Base-by-base conservation (phyloP, 129 eudicot species). In the Kitagawia praeruptora region DNA sequence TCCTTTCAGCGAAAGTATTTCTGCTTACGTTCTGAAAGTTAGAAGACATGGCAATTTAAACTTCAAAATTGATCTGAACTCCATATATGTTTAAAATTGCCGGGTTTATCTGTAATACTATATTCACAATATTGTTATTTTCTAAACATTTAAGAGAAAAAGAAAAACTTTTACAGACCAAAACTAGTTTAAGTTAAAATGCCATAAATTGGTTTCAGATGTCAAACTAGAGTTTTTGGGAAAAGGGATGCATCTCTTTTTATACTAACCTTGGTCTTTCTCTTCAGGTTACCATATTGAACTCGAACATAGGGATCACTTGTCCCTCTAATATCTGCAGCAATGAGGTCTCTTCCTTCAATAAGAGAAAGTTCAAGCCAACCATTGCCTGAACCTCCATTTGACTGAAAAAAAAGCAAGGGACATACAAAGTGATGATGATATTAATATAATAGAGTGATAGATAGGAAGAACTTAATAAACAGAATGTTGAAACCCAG, bases 271-370 rank as follows among this genome's bases (percentile, higher is more conserved):
- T 95, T 95, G 64, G 97, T 95, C 44, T 87, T 85, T 82, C 89
- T 89, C 90, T 86, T 95, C 85, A 85, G 74, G 86, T 81, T 87
- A 47, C 99, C 99, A 48, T 95, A 95, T n/a, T 95, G 97, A 82
- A 95, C 80, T 85, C 89, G 85, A 34, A 95, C 99, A 81, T 88
- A 95, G 31, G 99, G 99, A 84, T 95, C 99, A 80, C 99, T 95
- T 13, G 99, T 92, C 83, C 99, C 99, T 77, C 99, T 82, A 58
- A 95, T 84, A 88, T 95, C 99, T 56, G 99, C 99, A 84, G 94
- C 99, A 69, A 95, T 78, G 77, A 95, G 96, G 82, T 95, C 99
- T 85, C 86, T 84, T 73, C 87, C 99, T 83, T 95, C 99, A 48
- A 95, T 86, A 67, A 95, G 75, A 81, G 87, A 91, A n/a, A 95